Conservation (phyloP, 768 basidiomycete genomes). For the Russula sp. region DNA sequence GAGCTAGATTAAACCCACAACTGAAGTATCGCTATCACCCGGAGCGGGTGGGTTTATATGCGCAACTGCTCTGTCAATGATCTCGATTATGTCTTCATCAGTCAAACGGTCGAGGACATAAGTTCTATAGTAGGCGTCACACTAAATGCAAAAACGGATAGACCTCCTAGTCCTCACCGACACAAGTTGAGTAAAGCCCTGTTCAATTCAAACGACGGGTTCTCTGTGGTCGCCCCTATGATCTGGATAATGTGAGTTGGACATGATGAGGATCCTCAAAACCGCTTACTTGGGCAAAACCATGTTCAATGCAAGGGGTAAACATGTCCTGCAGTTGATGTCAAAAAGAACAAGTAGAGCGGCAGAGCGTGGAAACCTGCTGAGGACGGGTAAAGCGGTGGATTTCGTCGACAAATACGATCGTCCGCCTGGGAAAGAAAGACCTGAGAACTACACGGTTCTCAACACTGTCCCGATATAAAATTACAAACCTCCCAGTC, state of each 20-base stretch:
- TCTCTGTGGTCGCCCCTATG: constrained; percentile 84
- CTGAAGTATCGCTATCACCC: not conserved
- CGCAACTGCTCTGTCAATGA: constrained; percentile 49
- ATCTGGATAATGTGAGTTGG: constrained; percentile 33
- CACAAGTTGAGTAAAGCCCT: constrained; percentile 69
- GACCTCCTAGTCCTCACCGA: constrained; percentile 39
- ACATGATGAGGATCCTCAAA: not conserved
- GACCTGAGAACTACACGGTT: not conserved
- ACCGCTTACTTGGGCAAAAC: constrained; percentile 52
- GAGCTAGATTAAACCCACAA: not conserved
- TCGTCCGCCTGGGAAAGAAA: constrained; percentile 44
- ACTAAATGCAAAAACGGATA: not conserved
- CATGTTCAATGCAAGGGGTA: constrained; percentile 73
- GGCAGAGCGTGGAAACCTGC: constrained; percentile 36
- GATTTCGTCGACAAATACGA: constrained; percentile 79
- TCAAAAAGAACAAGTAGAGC: constrained; percentile 13
- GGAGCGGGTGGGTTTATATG: constrained; percentile 21
- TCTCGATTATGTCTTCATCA: constrained; percentile 49
- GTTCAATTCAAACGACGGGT: constrained; percentile 79
- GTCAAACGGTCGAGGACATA: constrained; percentile 64
- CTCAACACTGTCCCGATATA: not conserved
- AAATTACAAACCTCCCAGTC: constrained; percentile 46
- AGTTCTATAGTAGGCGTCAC: constrained; percentile 42
- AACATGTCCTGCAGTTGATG: constrained; percentile 54
- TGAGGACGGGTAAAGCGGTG: constrained; percentile 71